These are phyloP conservation scores for Agaricus bisporus DNA, from an alignment of 768 basidiomycete genomes.

Conservation along the genomic window DNA sequence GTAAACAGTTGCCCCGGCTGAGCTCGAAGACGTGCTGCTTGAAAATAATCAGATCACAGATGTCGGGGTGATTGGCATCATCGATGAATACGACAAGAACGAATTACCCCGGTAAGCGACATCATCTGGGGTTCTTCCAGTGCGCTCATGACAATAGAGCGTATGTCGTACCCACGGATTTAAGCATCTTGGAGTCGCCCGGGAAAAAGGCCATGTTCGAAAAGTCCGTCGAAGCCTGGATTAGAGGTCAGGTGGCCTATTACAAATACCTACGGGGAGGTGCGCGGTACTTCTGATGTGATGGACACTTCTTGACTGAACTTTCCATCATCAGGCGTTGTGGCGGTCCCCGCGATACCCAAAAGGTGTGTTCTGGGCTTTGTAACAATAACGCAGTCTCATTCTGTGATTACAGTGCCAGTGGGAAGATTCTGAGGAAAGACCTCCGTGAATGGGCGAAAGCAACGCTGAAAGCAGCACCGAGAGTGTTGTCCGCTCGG, in stretches of 20 bases:
- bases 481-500: constrained; percentile 1
- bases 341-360: constrained; percentile 43
- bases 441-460: constrained; percentile 14
- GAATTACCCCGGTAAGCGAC: constrained; percentile 55
- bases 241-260: constrained; percentile 43
- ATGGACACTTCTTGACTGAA: background rate
- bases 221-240: constrained; percentile 44
- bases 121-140: background rate
- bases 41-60: constrained; percentile 57
- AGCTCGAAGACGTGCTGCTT: constrained; percentile 57
- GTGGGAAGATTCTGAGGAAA: constrained; percentile 15
- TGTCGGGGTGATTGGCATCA: constrained; percentile 59
- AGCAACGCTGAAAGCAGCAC: background rate
- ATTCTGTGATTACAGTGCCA: constrained; percentile 2
- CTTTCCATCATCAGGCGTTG: constrained; percentile 31
- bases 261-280: constrained; percentile 64
- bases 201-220: constrained; percentile 29
- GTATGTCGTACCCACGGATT: constrained; percentile 34
- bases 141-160: constrained; percentile 26
- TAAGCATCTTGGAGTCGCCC: constrained; percentile 12
- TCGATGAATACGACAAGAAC: constrained; percentile 44
- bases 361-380: constrained; percentile 33
- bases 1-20: constrained; percentile 54
- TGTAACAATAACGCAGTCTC: background rate
- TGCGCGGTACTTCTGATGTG: constrained; percentile 10